A percentile compares a stretch with the other conserved stretches of the same genome.
Conservation (phyloP, 495 filamentous ascomycete genomes). For the Penicillium lagena region DNA sequence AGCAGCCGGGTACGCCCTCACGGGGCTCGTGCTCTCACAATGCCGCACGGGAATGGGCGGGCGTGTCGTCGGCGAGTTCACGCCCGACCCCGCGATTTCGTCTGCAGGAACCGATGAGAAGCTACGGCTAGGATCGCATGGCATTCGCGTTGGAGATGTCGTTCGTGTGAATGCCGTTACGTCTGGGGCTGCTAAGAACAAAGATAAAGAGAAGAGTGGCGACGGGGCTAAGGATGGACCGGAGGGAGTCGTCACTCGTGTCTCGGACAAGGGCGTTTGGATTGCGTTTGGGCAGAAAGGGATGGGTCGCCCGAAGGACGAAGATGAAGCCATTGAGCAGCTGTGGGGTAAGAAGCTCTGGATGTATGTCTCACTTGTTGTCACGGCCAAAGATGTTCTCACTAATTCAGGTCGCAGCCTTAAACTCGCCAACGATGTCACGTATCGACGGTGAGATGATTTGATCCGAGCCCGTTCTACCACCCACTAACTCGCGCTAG, state of each 20-base stretch:
- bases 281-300: slow-evolving; percentile 64
- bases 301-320: slow-evolving; percentile 40
- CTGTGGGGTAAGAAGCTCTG: slow-evolving; percentile 57
- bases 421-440: slow-evolving; percentile 94
- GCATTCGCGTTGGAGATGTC: slow-evolving; percentile 81
- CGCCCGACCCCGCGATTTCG: slow-evolving; percentile 61
- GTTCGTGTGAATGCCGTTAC: slow-evolving; percentile 75
- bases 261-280: slow-evolving; percentile 49
- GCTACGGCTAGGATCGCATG: slow-evolving; percentile 62
- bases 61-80: slow-evolving; percentile 76
- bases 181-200: slow-evolving; percentile 54
- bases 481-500: slow-evolving; percentile 29
- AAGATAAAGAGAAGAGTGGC: slow-evolving; percentile 62
- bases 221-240: slow-evolving; percentile 50
- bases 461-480: no score
- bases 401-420: slow-evolving; percentile 43
- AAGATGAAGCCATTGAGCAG: slow-evolving; percentile 54
- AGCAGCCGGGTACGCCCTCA: slow-evolving; percentile 80
- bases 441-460: slow-evolving; percentile 61
- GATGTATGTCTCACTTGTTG: slow-evolving; percentile 38
- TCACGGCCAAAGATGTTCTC: neutral
- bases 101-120: slow-evolving; percentile 20
- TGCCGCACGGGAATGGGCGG: slow-evolving; percentile 91
- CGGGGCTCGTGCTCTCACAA: slow-evolving; percentile 66
- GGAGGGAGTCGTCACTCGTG: slow-evolving; percentile 76